Evolutionary conservation across 1,139 yeast genomes (phyloP).

Genomic region (Suhomyces bribrorum): DNA sequence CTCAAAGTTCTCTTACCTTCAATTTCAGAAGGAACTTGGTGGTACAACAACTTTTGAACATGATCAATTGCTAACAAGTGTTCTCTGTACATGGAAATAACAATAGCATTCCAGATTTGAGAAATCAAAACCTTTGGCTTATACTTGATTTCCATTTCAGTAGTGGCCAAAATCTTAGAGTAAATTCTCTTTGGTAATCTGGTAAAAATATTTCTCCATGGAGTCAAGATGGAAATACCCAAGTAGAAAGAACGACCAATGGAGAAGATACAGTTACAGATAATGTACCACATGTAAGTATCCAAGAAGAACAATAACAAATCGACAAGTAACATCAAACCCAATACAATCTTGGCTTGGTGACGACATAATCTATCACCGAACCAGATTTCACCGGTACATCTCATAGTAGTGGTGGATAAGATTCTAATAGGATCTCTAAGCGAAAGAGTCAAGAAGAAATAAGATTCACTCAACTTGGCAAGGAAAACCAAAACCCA

Average conservation of each 20-base stretch:
- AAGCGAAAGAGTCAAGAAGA: slow-evolving; percentile 83
- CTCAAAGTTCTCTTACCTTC: slow-evolving; percentile 98
- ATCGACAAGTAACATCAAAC: slow-evolving; percentile 90
- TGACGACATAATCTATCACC: slow-evolving; percentile 72
- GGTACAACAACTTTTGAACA: slow-evolving; percentile 93
- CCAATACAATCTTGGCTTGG: slow-evolving; percentile 85
- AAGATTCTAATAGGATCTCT: slow-evolving; percentile 89
- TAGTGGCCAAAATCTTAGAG: slow-evolving; percentile 94
- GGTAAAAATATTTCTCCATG: slow-evolving; percentile 98
- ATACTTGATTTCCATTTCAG: slow-evolving; percentile 98
- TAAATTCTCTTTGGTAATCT: slow-evolving; percentile 98
- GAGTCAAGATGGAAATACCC: slow-evolving; percentile 97
- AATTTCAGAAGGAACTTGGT: slow-evolving; percentile 95
- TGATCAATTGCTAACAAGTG: slow-evolving; percentile 96
- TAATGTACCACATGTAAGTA: slow-evolving; percentile 98
- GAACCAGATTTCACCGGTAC: slow-evolving; percentile 88
- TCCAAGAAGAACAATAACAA: slow-evolving; percentile 94
- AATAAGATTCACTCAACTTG: slow-evolving; percentile 86
- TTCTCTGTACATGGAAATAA: slow-evolving; percentile 97
- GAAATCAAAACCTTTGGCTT: slow-evolving; percentile 97
- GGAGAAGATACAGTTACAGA: slow-evolving; percentile 91
- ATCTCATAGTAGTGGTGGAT: slow-evolving; percentile 50
- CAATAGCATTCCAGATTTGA: slow-evolving; percentile 98
- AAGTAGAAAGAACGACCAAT: slow-evolving; percentile 96
- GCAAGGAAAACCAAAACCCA: slow-evolving; percentile 91